These are phyloP conservation scores for Candida insectalens DNA, from an alignment of 805 yeast species.

Conservation along the genomic window DNA sequence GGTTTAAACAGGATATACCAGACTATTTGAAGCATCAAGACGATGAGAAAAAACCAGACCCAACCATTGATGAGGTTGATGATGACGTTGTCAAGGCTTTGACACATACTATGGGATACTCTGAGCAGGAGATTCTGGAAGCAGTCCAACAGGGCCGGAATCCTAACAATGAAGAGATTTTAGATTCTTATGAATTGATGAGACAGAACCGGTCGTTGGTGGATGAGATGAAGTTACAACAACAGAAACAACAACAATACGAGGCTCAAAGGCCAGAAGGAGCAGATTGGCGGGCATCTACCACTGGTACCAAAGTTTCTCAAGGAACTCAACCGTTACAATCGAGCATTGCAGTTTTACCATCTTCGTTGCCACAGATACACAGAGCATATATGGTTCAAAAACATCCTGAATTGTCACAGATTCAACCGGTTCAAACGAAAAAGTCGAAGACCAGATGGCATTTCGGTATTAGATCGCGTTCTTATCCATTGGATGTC, in stretches of 20 bases:
- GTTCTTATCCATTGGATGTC: constrained; percentile 94
- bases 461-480: constrained; percentile 96
- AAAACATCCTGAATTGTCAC: constrained; percentile 21
- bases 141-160: constrained; percentile 36
- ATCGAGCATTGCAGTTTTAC: constrained; percentile 84
- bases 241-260: background rate
- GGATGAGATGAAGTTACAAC: constrained; percentile 45
- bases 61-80: constrained; percentile 39
- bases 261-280: background rate
- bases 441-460: constrained; percentile 91
- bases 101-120: constrained; percentile 81
- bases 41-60: constrained; percentile 24
- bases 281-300: constrained; percentile 21
- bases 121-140: constrained; percentile 70
- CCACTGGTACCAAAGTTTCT: constrained; percentile 23
- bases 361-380: constrained; percentile 88
- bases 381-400: constrained; percentile 85
- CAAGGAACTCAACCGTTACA: constrained; percentile 36
- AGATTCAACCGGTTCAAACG: constrained; percentile 39
- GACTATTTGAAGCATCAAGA: constrained; percentile 66
- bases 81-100: constrained; percentile 69
- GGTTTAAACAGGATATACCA: constrained; percentile 80
- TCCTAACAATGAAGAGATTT: constrained; percentile 58
- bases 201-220: constrained; percentile 68
- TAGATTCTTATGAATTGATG: constrained; percentile 79